Evolutionary conservation across 2,329 filamentous ascomycete genomes (phyloP).

Genomic region (Thelonectria blattea): DNA sequence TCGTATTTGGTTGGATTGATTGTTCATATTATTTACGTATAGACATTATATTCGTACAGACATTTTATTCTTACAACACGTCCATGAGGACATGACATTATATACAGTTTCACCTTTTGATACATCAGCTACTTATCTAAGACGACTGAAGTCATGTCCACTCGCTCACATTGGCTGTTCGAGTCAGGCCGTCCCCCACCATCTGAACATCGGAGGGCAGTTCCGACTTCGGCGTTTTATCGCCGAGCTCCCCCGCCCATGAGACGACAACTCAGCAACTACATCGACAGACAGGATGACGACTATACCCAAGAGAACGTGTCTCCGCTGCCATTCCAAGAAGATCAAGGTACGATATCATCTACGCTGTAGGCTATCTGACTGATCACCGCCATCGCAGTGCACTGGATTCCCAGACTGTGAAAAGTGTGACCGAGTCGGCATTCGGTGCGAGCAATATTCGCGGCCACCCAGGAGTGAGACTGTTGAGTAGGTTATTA

Average conservation of each 20-base stretch:
- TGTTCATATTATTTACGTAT: neutral
- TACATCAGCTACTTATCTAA: no score
- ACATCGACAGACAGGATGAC: neutral
- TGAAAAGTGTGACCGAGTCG: neutral
- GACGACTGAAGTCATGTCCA: no score
- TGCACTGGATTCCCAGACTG: constrained; percentile 5
- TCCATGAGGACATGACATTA: no score
- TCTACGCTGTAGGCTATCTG: neutral
- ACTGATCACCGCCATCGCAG: neutral
- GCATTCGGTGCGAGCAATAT: neutral
- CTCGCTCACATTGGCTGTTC: no score
- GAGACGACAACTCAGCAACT: no score
- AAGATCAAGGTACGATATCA: neutral
- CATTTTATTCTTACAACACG: no score
- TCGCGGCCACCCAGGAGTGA: neutral
- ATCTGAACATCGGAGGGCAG: no score
- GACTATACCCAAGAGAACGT: neutral
- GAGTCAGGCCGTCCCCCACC: no score
- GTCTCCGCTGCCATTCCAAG: constrained; percentile 1
- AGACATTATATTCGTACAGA: no score
- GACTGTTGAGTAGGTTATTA: neutral
- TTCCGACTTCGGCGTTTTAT: no score
- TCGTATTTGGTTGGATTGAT: neutral
- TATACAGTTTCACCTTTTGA: no score
- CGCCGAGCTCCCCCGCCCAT: no score